A percentile compares a stretch with the other conserved stretches of the same genome.
phyloP scores from a whole-genome alignment of 2,329 filamentous ascomycete genomes.

The Capronia americana region DNA sequence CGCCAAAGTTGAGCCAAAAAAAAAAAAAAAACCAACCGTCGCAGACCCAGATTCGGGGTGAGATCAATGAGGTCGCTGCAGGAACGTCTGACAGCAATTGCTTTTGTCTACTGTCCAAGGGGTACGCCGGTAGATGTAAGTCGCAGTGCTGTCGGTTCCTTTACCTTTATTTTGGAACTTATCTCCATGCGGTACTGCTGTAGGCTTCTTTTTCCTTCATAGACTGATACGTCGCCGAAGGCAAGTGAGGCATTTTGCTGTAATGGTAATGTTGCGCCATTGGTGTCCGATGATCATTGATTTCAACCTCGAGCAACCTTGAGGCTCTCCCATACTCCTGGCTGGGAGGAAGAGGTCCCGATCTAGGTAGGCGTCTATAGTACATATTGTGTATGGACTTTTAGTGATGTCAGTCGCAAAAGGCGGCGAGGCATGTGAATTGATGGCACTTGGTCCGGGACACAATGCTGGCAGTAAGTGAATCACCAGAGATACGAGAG shows the following conservation, averaged over 20 bases:
- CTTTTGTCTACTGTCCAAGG: background rate
- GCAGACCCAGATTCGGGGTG: background rate
- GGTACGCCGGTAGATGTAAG: background rate
- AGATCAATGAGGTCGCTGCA: background rate
- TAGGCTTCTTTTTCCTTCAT: background rate
- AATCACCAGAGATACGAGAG: no score
- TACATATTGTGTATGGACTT: background rate
- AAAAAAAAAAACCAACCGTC: background rate
- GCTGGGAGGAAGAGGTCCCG: background rate
- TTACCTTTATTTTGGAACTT: background rate
- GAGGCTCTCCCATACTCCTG: no score
- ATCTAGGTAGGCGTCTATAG: background rate
- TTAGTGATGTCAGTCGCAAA: background rate
- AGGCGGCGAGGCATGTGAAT: background rate
- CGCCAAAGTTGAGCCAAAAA: no score
- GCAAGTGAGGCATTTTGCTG: background rate
- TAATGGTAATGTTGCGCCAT: background rate
- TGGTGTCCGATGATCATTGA: no score
- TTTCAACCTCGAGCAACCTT: no score
- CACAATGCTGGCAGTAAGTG: no score
- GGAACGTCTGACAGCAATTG: no score
- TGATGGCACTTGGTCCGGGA: no score
- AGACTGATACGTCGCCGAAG: background rate
- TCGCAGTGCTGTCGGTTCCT: background rate
- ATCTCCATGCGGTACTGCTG: background rate